Base-by-base conservation (phyloP, 2,329 filamentous ascomycete species). In the Scedosporium dehoogii region DNA sequence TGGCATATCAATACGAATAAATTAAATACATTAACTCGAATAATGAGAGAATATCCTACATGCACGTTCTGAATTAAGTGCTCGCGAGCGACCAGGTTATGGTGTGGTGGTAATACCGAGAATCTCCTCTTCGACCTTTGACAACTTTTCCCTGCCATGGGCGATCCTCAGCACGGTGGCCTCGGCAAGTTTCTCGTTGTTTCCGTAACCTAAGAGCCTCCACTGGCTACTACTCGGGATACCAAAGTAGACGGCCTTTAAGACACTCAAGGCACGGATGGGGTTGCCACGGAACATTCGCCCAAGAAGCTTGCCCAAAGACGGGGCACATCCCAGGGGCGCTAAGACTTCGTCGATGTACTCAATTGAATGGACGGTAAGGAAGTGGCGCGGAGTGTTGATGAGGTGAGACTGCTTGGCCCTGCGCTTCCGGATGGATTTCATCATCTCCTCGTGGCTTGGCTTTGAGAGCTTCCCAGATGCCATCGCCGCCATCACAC, bases 191-290 rank as follows among this genome's bases (percentile, higher is more conserved):
- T 68, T 67, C 14, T 67, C 60, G 48, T 68, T 71, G 0, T 65
- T 66, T 6, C 72, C 72, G 6, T 73, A 60, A 2, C 74, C 74
- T 59, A 69, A 70, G 10, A 75, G 62, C 41, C 73, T 66, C 68
- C 73, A 76, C 65, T 73, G 71, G 21, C 73, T 73, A 7, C 68
- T 69, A 16, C 68, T 70, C n/a, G 70, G 70, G 3, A 74, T 66
- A 33, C 72, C 71, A 60, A 74, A 73, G 66, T 74, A 75, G 38
- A 75, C 71, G 2, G 71, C 69, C 10, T 65, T 67, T 21, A 75
- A 64, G 3, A 73, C 65, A 18, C 64, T 65, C 21, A 72, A 59
- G 0, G 70, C 68, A n/a, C 61, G 63, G 48, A 67, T 59, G 5
- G 71, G 72, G n/a, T 64, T 67, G 6, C 68, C 67, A 27, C 66